These are phyloP conservation scores for Sanghuangporus weigelae DNA, from an alignment of 1,284 basidiomycete genomes.

Conservation along the genomic window DNA sequence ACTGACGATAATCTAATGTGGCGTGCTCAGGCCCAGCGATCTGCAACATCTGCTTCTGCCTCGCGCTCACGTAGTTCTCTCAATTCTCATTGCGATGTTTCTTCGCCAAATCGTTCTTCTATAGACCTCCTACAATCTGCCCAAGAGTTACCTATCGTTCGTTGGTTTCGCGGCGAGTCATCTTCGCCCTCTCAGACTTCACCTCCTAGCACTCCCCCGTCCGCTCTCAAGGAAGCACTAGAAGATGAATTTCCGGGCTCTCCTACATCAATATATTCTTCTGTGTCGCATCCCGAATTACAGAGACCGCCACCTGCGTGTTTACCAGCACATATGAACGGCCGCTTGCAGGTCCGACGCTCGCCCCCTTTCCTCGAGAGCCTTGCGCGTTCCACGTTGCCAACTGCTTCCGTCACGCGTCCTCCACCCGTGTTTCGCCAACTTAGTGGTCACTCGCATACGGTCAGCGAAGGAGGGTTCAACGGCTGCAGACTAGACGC, in stretches of 20 bases:
- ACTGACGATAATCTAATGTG: constrained; percentile 16
- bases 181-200: constrained; percentile 24
- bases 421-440: constrained; percentile 22
- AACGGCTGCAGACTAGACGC: constrained; percentile 19
- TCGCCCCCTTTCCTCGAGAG: constrained; percentile 54
- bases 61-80: not conserved
- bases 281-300: constrained; percentile 23
- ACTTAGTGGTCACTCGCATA: constrained; percentile 29
- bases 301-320: constrained; percentile 41
- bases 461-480: constrained; percentile 18
- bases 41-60: not conserved
- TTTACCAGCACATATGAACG: constrained; percentile 36
- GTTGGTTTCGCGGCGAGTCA: constrained; percentile 37
- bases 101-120: not conserved
- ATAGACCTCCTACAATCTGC: constrained; percentile 13
- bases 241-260: constrained; percentile 32
- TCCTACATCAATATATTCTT: constrained; percentile 16
- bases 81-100: not conserved
- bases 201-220: constrained; percentile 25
- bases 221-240: constrained; percentile 35
- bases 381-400: constrained; percentile 58
- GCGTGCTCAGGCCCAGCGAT: not conserved
- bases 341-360: constrained; percentile 24
- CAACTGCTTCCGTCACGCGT: constrained; percentile 51
- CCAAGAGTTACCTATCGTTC: constrained; percentile 36